Evolutionary conservation across 306 rosid species (phyloP).

Genomic region (Pyrus betulifolia): DNA sequence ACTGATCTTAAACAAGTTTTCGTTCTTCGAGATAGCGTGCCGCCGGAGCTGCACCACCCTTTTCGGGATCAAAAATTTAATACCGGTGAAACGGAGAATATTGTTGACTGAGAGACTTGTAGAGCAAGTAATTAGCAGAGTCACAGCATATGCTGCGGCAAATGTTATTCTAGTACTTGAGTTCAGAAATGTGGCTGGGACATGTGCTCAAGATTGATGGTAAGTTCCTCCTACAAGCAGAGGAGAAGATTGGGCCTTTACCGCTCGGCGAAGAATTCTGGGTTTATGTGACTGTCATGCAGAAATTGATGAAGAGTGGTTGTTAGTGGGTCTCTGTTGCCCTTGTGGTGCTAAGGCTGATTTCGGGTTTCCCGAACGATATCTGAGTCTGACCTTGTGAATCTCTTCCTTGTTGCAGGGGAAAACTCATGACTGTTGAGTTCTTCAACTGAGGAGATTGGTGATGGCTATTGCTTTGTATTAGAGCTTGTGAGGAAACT

Average conservation of each 20-base stretch:
- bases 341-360: slow-evolving; percentile 25
- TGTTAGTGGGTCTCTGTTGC: slow-evolving; percentile 26
- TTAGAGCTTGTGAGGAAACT: slow-evolving; percentile 31
- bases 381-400: slow-evolving; percentile 51
- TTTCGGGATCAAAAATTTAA: neutral
- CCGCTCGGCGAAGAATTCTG: slow-evolving; percentile 33
- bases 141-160: neutral
- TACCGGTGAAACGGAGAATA: neutral
- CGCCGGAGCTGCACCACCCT: neutral
- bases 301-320: slow-evolving; percentile 25
- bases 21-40: neutral
- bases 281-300: slow-evolving; percentile 27
- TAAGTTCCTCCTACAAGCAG: slow-evolving; percentile 47
- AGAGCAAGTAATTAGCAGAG: neutral
- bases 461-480: slow-evolving; percentile 31
- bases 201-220: slow-evolving; percentile 44
- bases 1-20: neutral
- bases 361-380: slow-evolving; percentile 50
- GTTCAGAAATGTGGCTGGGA: slow-evolving; percentile 43
- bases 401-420: slow-evolving; percentile 44
- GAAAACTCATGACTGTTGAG: slow-evolving; percentile 16
- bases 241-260: slow-evolving; percentile 37
- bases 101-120: neutral
- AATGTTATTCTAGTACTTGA: slow-evolving; percentile 28
- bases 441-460: slow-evolving; percentile 38